Percentiles rank a stretch among this genome's conserved stretches.
These are phyloP conservation scores for Phyllosticta citriasiana DNA, from an alignment of 2,329 filamentous ascomycete genomes.

Conservation along the genomic window DNA sequence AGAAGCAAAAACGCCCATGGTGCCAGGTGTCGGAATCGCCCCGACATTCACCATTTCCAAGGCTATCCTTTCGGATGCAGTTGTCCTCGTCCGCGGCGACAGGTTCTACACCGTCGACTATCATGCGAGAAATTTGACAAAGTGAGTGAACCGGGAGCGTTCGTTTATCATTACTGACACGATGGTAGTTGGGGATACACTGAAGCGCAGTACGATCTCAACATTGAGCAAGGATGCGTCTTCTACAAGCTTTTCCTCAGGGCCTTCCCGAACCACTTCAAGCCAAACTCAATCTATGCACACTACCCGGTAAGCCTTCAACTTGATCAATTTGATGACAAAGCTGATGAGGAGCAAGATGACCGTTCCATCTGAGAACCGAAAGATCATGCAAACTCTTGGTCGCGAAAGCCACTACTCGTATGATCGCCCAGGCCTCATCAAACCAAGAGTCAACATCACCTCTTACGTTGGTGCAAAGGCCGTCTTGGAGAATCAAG, in stretches of 20 bases:
- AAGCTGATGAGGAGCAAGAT: slow-evolving; percentile 22
- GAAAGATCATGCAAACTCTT: slow-evolving; percentile 55
- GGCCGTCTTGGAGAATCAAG: slow-evolving; percentile 47
- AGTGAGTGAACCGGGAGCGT: slow-evolving; percentile 20
- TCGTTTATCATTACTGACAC: not conserved
- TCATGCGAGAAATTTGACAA: slow-evolving; percentile 57
- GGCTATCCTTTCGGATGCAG: slow-evolving; percentile 65
- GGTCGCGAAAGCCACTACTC: slow-evolving; percentile 56
- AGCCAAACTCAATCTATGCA: slow-evolving; percentile 65
- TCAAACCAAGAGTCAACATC: slow-evolving; percentile 43
- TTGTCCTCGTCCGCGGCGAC: slow-evolving; percentile 64
- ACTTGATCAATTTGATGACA: not conserved
- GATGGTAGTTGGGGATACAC: slow-evolving; percentile 57
- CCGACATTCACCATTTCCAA: slow-evolving; percentile 67
- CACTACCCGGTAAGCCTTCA: slow-evolving; percentile 47
- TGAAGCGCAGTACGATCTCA: slow-evolving; percentile 61
- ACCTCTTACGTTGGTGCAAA: slow-evolving; percentile 49
- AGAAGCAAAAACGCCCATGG: slow-evolving; percentile 59
- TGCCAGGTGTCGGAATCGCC: slow-evolving; percentile 58
- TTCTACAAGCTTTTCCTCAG: slow-evolving; percentile 70
- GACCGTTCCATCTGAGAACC: slow-evolving; percentile 58
- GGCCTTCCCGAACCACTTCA: slow-evolving; percentile 68
- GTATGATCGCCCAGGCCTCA: slow-evolving; percentile 49
- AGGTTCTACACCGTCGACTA: slow-evolving; percentile 66
- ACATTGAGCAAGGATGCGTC: slow-evolving; percentile 66